phyloP scores from a whole-genome alignment of 495 filamentous ascomycete species.

The Aspergillus funiculosus region DNA sequence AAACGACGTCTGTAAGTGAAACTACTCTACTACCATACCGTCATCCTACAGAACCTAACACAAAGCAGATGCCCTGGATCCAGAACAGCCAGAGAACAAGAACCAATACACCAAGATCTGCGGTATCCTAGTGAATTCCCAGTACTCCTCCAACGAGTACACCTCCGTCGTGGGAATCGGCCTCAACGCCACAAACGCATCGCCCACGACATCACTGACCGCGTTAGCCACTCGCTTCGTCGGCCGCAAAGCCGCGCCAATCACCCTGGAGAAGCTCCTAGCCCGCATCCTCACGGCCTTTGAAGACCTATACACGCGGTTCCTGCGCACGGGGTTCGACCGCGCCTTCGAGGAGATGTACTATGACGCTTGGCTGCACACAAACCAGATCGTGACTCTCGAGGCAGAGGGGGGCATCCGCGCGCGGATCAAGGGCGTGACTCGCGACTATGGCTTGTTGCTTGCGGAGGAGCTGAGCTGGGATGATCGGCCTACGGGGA shows the following conservation, averaged over 20 bases:
- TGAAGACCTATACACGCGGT: conserved; percentile 69
- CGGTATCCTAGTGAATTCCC: conserved; percentile 88
- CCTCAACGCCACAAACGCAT: conserved; percentile 78
- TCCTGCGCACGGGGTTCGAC: conserved; percentile 67
- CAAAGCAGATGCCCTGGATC: conserved; percentile 64
- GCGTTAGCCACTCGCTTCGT: conserved; percentile 52
- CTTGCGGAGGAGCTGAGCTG: conserved; percentile 72
- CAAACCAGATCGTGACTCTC: conserved; percentile 80
- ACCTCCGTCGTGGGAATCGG: conserved; percentile 86
- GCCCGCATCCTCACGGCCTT: conserved; percentile 77
- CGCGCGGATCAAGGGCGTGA: conserved; percentile 85
- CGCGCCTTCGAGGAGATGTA: conserved; percentile 67
- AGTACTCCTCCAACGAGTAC: conserved; percentile 70
- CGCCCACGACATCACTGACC: conserved; percentile 82
- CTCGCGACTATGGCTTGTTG: conserved; percentile 78
- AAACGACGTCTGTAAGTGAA: conserved; percentile 79
- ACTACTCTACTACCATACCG: background rate
- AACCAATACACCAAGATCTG: conserved; percentile 82
- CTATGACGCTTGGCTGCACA: conserved; percentile 85
- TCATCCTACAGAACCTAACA: background rate
- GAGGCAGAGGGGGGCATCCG: conserved; percentile 73
- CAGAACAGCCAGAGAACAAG: conserved; percentile 47
- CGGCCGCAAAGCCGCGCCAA: conserved; percentile 37
- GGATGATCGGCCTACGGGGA: conserved; percentile 68
- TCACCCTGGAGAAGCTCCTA: conserved; percentile 75